Evolutionary conservation across 768 basidiomycete species (phyloP), one percentile per base, ranked within the genome.

Genomic region (Naganishia friedmannii): DNA sequence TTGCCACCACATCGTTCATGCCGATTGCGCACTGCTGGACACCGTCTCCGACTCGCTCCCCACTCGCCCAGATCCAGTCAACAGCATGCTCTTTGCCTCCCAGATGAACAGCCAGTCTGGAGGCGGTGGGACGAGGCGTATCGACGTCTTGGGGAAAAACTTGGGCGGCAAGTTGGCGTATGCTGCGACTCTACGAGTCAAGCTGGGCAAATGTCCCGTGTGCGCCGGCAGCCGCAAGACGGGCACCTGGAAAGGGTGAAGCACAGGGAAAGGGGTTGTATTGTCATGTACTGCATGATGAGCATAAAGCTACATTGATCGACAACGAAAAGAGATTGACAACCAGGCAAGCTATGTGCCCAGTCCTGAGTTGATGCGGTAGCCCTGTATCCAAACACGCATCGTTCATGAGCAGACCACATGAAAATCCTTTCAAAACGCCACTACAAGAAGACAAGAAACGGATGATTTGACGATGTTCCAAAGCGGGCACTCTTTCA

Each of bases 1-100:
- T 12, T 96, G 93, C 79, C 88, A 91, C 39, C 93, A 96, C 76
- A 86, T 90, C 55, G 89, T 93, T 0, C 93, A 96, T 76, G 89
- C 89, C 0, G 82, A 84, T 9, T 95, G 93, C 74, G 86, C 78
- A 12, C 67, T 89, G 0, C 86, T 84, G n/a, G 87, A 88, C 12
- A 85, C 84, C 6, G 87, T 88, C 45, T 82, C 86, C 2, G 82
- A 93, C 12, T n/a, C 48, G n/a, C 70, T 81, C 9, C 88, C 89
- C 0, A 82, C 83, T 26, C 86, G 86, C 68, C 84, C 85, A 9
- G 90, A 91, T 68, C 84, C 83, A 5, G 74, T 87, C 39, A 82
- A 85, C 19, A 84, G 84, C 1, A 78, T 82, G 19, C 79, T 81
- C 19, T 70, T 86, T 21, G 83, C 84, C 15, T 77, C 81, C 19